A percentile compares a stretch with the other conserved stretches of the same genome.
Conservation (phyloP, 345 rosid genomes). For the Linum trigynum region DNA sequence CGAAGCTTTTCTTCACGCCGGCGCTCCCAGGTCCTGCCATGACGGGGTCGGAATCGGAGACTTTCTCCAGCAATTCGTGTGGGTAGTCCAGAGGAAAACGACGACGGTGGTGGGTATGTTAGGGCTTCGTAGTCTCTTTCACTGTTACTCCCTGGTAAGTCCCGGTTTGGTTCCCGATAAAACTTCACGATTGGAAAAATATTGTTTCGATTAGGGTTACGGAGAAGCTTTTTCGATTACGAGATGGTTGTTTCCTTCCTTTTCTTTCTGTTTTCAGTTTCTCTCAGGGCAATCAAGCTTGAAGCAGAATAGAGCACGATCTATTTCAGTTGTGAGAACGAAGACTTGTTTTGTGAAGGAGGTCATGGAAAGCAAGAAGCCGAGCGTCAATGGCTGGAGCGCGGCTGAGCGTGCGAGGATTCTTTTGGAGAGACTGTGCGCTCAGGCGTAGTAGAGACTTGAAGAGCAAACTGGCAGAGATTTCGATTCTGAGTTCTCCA, state of each 20-base stretch:
- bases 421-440: conserved; percentile 61
- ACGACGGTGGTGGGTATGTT: no score
- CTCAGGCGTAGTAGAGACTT: conserved; percentile 41
- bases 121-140: conserved; percentile 3
- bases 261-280: conserved; percentile 27
- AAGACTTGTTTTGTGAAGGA: conserved; percentile 27
- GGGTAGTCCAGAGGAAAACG: no score
- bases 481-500: conserved; percentile 12
- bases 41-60: no score
- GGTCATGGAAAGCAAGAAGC: conserved; percentile 29
- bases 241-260: neutral
- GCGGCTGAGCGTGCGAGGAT: conserved; percentile 39
- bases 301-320: conserved; percentile 30
- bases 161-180: neutral
- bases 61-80: no score
- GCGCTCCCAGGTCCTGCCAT: no score
- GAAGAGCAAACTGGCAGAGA: conserved; percentile 38
- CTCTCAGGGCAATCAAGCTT: conserved; percentile 21
- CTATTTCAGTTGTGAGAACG: conserved; percentile 13
- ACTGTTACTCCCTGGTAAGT: neutral
- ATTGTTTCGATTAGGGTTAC: neutral
- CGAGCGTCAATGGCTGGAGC: conserved; percentile 38
- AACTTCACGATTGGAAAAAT: neutral
- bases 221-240: neutral
- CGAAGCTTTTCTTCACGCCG: no score